phyloP scores from a whole-genome alignment of 345 rosid species.

The Fremontodendron californicum region DNA sequence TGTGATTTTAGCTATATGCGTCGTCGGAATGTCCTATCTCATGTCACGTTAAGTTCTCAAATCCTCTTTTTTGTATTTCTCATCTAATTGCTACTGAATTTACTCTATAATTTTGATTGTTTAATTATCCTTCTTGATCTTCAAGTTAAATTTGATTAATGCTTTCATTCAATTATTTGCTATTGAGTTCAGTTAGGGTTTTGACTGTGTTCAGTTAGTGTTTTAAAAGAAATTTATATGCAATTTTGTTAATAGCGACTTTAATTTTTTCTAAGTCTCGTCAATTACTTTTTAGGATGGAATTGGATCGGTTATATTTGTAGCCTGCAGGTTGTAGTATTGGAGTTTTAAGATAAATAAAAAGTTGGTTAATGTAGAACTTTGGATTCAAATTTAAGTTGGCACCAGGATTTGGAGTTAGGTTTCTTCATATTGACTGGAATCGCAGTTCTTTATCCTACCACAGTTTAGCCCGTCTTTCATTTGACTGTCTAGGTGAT shows the following conservation, averaged over 20 bases:
- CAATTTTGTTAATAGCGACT: neutral
- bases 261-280: neutral
- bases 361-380: neutral
- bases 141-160: constrained; percentile 2
- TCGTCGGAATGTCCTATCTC: constrained; percentile 85
- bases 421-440: neutral
- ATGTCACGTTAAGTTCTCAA: constrained; percentile 67
- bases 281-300: neutral
- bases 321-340: neutral
- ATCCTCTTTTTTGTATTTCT: neutral
- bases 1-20: constrained; percentile 77
- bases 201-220: neutral
- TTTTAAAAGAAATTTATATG: neutral
- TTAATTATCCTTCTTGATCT: neutral
- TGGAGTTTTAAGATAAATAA: neutral
- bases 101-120: neutral
- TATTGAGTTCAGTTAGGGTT: neutral
- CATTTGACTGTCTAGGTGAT: neutral
- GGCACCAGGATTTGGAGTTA: neutral
- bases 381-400: neutral
- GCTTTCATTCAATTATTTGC: neutral
- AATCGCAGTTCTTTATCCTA: neutral
- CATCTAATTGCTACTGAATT: neutral
- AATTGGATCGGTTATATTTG: neutral
- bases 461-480: neutral